phyloP scores from a whole-genome alignment of 306 rosid genomes.

The Erythrophleum fordii region DNA sequence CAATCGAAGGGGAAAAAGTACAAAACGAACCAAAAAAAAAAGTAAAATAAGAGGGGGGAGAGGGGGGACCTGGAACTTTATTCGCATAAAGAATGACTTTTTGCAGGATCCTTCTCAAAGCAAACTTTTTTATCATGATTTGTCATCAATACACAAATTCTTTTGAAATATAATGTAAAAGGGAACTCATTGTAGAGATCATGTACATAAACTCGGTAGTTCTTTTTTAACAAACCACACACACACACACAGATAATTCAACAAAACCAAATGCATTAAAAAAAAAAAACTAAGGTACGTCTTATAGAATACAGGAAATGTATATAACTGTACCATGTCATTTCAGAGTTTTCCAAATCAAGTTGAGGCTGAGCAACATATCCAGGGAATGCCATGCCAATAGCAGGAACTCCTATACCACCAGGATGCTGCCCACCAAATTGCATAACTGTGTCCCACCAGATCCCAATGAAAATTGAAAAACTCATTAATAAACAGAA shows the following conservation, averaged over 20 bases:
- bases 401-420: slow-evolving; percentile 98
- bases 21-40: background rate
- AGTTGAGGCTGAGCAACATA: slow-evolving; percentile 87
- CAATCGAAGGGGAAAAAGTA: background rate
- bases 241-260: background rate
- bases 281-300: background rate
- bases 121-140: too few relatives aligned
- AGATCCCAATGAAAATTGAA: slow-evolving; percentile 28
- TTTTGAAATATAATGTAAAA: too few relatives aligned
- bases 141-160: too few relatives aligned
- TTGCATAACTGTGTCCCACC: slow-evolving; percentile 77
- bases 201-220: too few relatives aligned
- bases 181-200: background rate
- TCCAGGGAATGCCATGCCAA: slow-evolving; percentile 99
- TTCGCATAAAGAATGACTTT: too few relatives aligned
- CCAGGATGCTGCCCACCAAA: slow-evolving; percentile 97
- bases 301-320: slow-evolving; percentile 7
- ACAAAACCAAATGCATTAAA: slow-evolving; percentile 10
- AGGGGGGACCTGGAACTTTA: too few relatives aligned
- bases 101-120: too few relatives aligned
- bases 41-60: too few relatives aligned
- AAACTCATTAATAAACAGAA: background rate
- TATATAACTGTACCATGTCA: slow-evolving; percentile 71
- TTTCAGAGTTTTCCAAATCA: slow-evolving; percentile 90
- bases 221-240: too few relatives aligned